Evolutionary conservation across 2,329 filamentous ascomycete species (phyloP), one percentile per base, ranked within the genome.

Genomic region (Penicillium sp.): DNA sequence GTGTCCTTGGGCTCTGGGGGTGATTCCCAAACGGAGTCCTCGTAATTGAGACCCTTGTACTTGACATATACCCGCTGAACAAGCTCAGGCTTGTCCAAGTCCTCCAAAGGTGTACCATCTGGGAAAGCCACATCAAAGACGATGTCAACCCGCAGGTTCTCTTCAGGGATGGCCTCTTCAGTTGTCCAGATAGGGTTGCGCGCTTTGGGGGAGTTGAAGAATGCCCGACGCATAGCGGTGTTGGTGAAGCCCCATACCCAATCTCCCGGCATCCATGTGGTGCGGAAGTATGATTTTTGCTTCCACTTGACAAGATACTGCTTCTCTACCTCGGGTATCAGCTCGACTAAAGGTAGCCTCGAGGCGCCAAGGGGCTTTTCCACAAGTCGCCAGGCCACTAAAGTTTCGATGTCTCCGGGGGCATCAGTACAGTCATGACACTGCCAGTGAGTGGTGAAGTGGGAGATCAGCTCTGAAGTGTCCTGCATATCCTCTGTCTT

Each of bases 261-360:
- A 12, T 85, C 78, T 9, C 91, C 93, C 8, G 89, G 82, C 77
- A 89, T 86, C 93, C 94, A 98, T 5, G 76, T 77, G 45, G 87
- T 88, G 55, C 88, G 84, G 53, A 84, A 85, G 61, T 96, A 94
- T 0, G 91, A 95, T 47, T 81, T 77, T 0, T 76, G 75, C 39
- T 86, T 82, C 88, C 90, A 97, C 64, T 93, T 95, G 58, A 98
- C 73, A 2, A 98, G 78, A 61, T 97, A 98, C 57, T 96, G 89
- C 55, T 90, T 90, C n/a, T 86, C 76, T 46, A 89, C 85, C 61
- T 93, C 85, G 9, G 71, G 67, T n/a, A 88, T 71, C 45, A 79
- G 71, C 27, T 81, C 71, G 41, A 76, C 75, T 1, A 73, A 71
- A 4, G 74, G 63, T 11, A 26, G 13, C 27, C 13, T 26, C 4